phyloP scores from a whole-genome alignment of 176 grass and related monocot species.

The Oryza meridionalis region DNA sequence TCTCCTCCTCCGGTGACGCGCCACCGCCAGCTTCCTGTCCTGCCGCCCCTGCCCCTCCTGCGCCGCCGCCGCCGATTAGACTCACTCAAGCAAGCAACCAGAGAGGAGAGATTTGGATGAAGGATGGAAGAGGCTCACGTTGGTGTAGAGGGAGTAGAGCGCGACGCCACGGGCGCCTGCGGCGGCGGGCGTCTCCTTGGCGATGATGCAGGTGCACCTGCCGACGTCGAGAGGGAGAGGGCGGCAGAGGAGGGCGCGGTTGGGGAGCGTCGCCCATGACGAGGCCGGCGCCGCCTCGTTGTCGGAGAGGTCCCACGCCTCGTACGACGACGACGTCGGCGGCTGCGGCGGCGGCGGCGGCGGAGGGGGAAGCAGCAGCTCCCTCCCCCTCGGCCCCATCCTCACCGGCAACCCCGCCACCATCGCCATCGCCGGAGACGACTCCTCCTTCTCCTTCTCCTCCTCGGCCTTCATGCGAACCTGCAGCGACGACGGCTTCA shows the following conservation, averaged over 20 bases:
- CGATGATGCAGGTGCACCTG: conserved; percentile 88
- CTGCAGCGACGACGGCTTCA: conserved; percentile 76
- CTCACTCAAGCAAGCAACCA: neutral
- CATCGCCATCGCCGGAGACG: neutral
- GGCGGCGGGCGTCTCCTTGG: conserved; percentile 52
- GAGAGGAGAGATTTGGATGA: neutral
- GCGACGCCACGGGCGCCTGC: conserved; percentile 48
- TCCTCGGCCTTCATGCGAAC: conserved; percentile 62
- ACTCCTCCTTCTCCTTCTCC: neutral
- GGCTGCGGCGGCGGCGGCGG: conserved; percentile 19
- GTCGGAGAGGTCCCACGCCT: conserved; percentile 94
- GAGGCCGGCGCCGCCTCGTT: conserved; percentile 82
- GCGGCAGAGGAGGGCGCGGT: conserved; percentile 83
- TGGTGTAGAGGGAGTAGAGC: conserved; percentile 89
- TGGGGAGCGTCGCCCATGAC: conserved; percentile 89
- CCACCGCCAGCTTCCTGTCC: conserved; percentile 91
- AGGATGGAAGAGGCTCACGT: conserved; percentile 49
- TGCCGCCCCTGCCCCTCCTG: conserved; percentile 88
- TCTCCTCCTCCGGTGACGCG: conserved; percentile 66
- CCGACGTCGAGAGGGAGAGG: conserved; percentile 88
- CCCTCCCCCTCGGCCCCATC: conserved; percentile 51
- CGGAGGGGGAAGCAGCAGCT: conserved; percentile 39
- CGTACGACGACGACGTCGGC: conserved; percentile 57
- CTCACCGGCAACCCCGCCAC: neutral
- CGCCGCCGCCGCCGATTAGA: neutral